Conservation (phyloP, 495 filamentous ascomycete species). For the Daldinia childiae region DNA sequence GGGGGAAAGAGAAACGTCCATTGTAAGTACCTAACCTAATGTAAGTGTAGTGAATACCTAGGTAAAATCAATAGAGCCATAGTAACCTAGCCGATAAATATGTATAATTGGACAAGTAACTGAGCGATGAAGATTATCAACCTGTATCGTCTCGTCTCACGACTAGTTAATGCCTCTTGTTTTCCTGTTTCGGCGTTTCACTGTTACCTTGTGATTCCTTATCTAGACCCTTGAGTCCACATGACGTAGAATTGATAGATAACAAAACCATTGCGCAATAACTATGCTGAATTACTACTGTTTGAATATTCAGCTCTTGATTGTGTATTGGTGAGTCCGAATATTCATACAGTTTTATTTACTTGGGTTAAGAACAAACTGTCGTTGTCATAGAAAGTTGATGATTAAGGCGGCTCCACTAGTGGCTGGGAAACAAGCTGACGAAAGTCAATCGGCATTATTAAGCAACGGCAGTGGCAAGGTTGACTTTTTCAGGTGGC, state of each 20-base stretch:
- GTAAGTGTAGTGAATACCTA: no score
- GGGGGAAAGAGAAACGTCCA: neutral
- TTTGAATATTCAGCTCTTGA: neutral
- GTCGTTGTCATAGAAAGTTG: constrained; percentile 15
- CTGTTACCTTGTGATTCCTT: constrained; percentile 21
- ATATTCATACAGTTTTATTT: neutral
- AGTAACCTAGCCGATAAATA: no score
- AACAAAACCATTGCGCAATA: neutral
- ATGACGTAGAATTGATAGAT: constrained; percentile 29
- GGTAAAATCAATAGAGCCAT: constrained; percentile 10
- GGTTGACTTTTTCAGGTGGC: neutral
- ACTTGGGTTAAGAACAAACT: neutral
- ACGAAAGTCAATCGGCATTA: neutral
- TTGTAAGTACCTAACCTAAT: no score
- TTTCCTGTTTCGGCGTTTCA: constrained; percentile 11
- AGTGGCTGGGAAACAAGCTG: constrained; percentile 1
- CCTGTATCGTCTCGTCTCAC: neutral
- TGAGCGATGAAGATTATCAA: constrained; percentile 4
- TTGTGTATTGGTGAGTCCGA: neutral
- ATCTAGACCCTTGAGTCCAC: constrained; percentile 24
- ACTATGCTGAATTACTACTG: neutral
- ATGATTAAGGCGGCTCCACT: neutral
- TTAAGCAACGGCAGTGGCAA: neutral
- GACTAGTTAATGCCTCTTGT: neutral
- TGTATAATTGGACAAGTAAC: neutral